Conservation (phyloP, 2,329 filamentous ascomycete genomes). For the Aureobasidium sp. region DNA sequence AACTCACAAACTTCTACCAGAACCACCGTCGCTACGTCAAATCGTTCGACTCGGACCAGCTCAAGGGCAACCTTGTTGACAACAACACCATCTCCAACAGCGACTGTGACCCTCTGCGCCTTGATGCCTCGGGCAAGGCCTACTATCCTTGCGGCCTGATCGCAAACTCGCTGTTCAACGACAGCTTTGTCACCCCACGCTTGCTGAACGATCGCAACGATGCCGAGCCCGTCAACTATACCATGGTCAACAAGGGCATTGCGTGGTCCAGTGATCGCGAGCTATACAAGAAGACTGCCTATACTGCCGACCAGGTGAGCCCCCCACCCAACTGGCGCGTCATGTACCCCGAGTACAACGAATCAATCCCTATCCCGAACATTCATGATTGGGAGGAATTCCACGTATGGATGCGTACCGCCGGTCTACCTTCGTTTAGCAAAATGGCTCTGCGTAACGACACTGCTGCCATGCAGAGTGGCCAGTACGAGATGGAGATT, state of each 20-base stretch:
- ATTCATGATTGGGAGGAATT: slow-evolving; percentile 72
- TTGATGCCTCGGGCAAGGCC: slow-evolving; percentile 47
- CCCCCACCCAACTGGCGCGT: slow-evolving; percentile 81
- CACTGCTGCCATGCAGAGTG: slow-evolving; percentile 54
- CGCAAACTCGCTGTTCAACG: slow-evolving; percentile 95
- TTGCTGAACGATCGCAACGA: slow-evolving; percentile 46
- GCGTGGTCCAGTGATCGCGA: slow-evolving; percentile 79
- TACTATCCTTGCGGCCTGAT: slow-evolving; percentile 95
- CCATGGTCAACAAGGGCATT: slow-evolving; percentile 70
- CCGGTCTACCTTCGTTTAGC: slow-evolving; percentile 86
- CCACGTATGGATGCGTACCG: slow-evolving; percentile 98
- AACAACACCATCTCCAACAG: slow-evolving; percentile 55
- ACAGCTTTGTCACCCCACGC: slow-evolving; percentile 65
- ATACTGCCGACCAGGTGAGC: slow-evolving; percentile 56
- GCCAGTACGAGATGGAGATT: slow-evolving; percentile 70
- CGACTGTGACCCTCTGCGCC: slow-evolving; percentile 63
- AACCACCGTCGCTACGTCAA: slow-evolving; percentile 96
- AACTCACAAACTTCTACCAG: slow-evolving; percentile 96
- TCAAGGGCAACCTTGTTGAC: slow-evolving; percentile 62
- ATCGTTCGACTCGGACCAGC: slow-evolving; percentile 74
- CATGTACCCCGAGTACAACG: slow-evolving; percentile 65
- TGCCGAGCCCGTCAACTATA: slow-evolving; percentile 47
- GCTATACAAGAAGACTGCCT: slow-evolving; percentile 64
- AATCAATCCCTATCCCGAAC: slow-evolving; percentile 57
- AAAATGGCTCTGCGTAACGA: slow-evolving; percentile 87